Percentiles rank a stretch among this genome's conserved stretches.
phyloP scores from a whole-genome alignment of 2,329 filamentous ascomycete species.

The Fusarium nematophilum region DNA sequence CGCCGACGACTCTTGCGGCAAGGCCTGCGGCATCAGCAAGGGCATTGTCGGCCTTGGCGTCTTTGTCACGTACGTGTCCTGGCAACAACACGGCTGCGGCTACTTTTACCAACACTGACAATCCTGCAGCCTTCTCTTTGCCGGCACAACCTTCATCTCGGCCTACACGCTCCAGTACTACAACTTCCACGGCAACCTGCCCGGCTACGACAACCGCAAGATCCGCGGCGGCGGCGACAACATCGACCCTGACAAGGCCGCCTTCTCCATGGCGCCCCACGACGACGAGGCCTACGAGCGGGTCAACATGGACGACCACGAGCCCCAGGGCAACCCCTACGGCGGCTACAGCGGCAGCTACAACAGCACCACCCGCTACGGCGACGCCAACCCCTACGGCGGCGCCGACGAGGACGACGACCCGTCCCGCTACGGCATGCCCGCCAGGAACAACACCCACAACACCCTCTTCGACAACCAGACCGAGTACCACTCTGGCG shows the following conservation, averaged over 20 bases:
- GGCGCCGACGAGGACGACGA: constrained; percentile 55
- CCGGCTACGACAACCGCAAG: constrained; percentile 67
- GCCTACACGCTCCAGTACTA: constrained; percentile 71
- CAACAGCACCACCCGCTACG: constrained; percentile 48
- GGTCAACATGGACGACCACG: constrained; percentile 67
- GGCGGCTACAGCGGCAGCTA: constrained; percentile 46
- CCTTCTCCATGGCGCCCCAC: constrained; percentile 75
- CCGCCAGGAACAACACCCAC: constrained; percentile 52
- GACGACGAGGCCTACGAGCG: constrained; percentile 74
- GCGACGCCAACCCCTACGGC: constrained; percentile 52
- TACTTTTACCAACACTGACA: background rate
- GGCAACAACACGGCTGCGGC: background rate
- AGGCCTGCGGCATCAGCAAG: constrained; percentile 70
- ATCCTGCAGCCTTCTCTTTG: constrained; percentile 64
- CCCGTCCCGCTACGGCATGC: constrained; percentile 53
- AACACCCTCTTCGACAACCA: constrained; percentile 66
- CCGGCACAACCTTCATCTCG: constrained; percentile 64
- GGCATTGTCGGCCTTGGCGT: constrained; percentile 72
- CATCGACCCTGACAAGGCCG: constrained; percentile 76
- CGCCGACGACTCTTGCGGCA: constrained; percentile 63
- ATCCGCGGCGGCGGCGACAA: constrained; percentile 57
- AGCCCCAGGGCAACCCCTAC: constrained; percentile 43
- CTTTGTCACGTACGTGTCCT: constrained; percentile 66
- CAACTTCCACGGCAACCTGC: constrained; percentile 69
- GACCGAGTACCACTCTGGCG: constrained; percentile 58